These are phyloP conservation scores for Wickerhamiella azymoides DNA, from an alignment of 805 yeast genomes.

Conservation along the genomic window DNA sequence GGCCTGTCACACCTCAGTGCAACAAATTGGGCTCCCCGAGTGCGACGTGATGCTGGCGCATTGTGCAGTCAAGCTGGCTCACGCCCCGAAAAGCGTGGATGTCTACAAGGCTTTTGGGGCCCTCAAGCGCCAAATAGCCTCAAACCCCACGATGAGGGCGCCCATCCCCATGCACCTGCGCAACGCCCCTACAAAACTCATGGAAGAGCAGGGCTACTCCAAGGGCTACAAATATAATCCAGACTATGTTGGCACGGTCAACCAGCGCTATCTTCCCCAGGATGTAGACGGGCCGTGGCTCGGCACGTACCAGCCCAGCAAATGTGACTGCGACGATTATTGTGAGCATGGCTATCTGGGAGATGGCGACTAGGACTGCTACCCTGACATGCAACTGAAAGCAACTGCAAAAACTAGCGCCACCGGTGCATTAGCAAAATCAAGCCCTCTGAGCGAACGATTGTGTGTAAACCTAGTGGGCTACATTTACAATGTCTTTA, in stretches of 20 bases:
- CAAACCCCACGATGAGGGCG: conserved; percentile 46
- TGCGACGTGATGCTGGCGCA: conserved; percentile 82
- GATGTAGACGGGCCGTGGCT: conserved; percentile 21
- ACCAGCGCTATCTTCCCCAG: conserved; percentile 56
- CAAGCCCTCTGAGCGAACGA: too few relatives aligned
- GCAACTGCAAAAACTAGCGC: too few relatives aligned
- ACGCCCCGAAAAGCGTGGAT: conserved; percentile 74
- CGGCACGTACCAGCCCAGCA: conserved; percentile 3
- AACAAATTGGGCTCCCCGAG: conserved; percentile 89
- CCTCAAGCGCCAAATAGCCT: conserved; percentile 44
- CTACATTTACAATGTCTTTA: too few relatives aligned
- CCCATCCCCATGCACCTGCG: conserved; percentile 59
- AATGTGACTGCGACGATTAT: neutral
- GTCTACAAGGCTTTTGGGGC: conserved; percentile 67
- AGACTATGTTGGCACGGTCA: conserved; percentile 56
- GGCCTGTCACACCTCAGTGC: conserved; percentile 73
- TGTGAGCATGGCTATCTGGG: conserved; percentile 2
- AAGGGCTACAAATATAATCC: conserved; percentile 86
- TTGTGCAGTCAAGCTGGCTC: conserved; percentile 79
- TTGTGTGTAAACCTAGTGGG: too few relatives aligned
- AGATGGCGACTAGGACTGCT: neutral
- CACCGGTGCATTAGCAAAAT: too few relatives aligned
- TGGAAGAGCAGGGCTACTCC: conserved; percentile 80
- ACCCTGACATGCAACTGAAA: too few relatives aligned
- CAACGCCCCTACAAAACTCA: conserved; percentile 86